Evolutionary conservation across 2,329 filamentous ascomycete genomes (phyloP).

Genomic region (Pseudopyrenochaeta lycopersici): DNA sequence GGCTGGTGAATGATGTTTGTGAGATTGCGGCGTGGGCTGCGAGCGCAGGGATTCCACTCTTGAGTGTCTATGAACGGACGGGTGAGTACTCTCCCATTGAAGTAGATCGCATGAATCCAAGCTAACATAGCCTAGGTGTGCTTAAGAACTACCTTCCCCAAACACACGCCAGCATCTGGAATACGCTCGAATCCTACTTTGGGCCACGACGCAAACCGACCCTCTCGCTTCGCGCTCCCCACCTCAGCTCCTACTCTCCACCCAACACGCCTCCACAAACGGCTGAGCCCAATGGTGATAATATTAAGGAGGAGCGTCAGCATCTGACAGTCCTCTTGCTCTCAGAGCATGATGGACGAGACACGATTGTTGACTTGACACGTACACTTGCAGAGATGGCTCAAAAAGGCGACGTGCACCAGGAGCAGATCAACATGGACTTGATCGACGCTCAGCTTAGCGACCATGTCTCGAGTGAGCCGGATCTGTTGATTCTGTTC

Average conservation of each 20-base stretch:
- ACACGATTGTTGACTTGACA: constrained; percentile 94
- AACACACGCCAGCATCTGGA: constrained; percentile 79
- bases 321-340: constrained; percentile 77
- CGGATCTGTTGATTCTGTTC: constrained; percentile 89
- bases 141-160: constrained; percentile 90
- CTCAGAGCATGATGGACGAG: constrained; percentile 86
- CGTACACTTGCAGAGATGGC: constrained; percentile 95
- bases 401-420: constrained; percentile 82
- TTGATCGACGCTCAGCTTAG: constrained; percentile 89
- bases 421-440: constrained; percentile 83
- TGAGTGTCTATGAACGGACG: constrained; percentile 92
- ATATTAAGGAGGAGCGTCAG: constrained; percentile 37
- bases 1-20: constrained; percentile 86
- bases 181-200: constrained; percentile 88
- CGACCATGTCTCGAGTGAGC: constrained; percentile 82
- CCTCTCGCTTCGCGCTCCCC: constrained; percentile 76
- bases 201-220: constrained; percentile 72
- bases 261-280: constrained; percentile 51
- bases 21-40: constrained; percentile 95
- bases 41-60: constrained; percentile 82
- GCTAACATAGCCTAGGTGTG: constrained; percentile 66
- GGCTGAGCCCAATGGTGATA: constrained; percentile 48
- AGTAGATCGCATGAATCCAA: background rate
- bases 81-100: constrained; percentile 64
- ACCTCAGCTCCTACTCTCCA: constrained; percentile 68